A percentile compares a stretch with the other conserved stretches of the same genome.
phyloP scores from a whole-genome alignment of 164 flowering plant species.

The Vitis amurensis region DNA sequence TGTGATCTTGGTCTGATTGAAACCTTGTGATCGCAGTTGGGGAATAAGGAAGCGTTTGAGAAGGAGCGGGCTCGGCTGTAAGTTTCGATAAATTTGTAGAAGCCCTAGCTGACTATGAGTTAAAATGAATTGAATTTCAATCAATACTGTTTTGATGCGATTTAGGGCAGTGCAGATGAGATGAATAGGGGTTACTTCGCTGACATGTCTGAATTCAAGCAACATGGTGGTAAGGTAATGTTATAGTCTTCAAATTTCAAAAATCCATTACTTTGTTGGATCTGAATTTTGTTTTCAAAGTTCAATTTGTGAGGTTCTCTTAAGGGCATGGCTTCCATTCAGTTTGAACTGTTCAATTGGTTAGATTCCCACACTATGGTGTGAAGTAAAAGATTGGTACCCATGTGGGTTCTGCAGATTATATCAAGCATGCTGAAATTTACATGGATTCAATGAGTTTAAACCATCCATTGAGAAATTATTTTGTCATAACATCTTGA shows the following conservation, averaged over 20 bases:
- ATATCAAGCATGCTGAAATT: too few relatives aligned
- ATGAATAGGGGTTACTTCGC: slow-evolving; percentile 94
- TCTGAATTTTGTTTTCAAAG: neutral
- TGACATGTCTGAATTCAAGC: slow-evolving; percentile 71
- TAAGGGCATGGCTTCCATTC: neutral
- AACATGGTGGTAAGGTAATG: slow-evolving; percentile 93
- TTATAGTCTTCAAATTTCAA: neutral
- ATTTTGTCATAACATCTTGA: too few relatives aligned
- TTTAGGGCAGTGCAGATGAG: slow-evolving; percentile 89
- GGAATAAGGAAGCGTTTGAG: slow-evolving; percentile 63
- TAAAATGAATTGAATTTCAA: neutral
- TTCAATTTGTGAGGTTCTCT: neutral
- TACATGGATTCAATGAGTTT: too few relatives aligned
- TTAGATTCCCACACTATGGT: neutral
- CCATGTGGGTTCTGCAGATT: too few relatives aligned
- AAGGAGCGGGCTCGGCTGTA: slow-evolving; percentile 91
- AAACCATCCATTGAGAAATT: too few relatives aligned
- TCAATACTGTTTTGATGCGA: slow-evolving; percentile 7
- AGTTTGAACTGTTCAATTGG: neutral
- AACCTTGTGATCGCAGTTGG: slow-evolving; percentile 43
- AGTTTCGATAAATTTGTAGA: slow-evolving; percentile 21
- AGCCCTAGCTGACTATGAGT: neutral
- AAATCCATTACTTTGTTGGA: neutral
- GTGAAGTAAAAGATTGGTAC: too few relatives aligned
- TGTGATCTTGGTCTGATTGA: neutral